Percentiles rank a stretch among this genome's conserved stretches.
Conservation (phyloP, 2,329 filamentous ascomycete genomes). For the Dissoconium aciculare region DNA sequence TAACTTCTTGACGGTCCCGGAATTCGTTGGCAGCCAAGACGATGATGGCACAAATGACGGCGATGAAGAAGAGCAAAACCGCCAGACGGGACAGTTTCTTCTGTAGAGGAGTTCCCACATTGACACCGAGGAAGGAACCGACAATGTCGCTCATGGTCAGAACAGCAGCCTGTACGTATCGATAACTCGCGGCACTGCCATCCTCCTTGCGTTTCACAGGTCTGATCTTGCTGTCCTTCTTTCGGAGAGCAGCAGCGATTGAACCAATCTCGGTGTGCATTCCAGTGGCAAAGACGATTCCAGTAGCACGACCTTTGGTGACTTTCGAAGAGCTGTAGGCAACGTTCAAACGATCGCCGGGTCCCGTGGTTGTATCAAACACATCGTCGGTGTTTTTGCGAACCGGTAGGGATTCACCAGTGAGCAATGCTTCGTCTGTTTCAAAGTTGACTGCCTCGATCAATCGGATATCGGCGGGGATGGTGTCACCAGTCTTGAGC, state of each 20-base stretch:
- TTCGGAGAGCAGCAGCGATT: conserved; percentile 55
- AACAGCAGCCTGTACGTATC: conserved; percentile 34
- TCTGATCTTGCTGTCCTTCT: conserved; percentile 35
- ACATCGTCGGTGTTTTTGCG: conserved; percentile 46
- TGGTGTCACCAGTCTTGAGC: conserved; percentile 34
- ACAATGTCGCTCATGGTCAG: conserved; percentile 43
- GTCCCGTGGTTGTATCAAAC: conserved; percentile 39
- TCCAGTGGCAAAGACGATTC: conserved; percentile 54
- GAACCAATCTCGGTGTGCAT: conserved; percentile 63
- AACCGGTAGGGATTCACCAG: conserved; percentile 57
- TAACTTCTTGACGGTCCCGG: conserved; percentile 43
- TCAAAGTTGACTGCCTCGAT: conserved; percentile 47
- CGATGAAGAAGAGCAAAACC: conserved; percentile 61
- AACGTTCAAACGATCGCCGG: conserved; percentile 57
- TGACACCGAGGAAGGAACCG: conserved; percentile 51
- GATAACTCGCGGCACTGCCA: conserved; percentile 21
- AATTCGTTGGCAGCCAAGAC: conserved; percentile 48
- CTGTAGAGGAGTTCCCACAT: conserved; percentile 68
- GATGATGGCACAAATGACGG: conserved; percentile 53
- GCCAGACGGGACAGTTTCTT: conserved; percentile 76
- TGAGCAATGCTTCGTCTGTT: conserved; percentile 60
- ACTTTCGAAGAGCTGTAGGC: conserved; percentile 59
- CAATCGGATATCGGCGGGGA: conserved; percentile 35
- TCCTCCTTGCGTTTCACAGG: conserved; percentile 27
- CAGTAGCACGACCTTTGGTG: conserved; percentile 53